These are phyloP conservation scores for Scheffersomyces segobiensis DNA, from an alignment of 1,139 yeast genomes.

Conservation along the genomic window DNA sequence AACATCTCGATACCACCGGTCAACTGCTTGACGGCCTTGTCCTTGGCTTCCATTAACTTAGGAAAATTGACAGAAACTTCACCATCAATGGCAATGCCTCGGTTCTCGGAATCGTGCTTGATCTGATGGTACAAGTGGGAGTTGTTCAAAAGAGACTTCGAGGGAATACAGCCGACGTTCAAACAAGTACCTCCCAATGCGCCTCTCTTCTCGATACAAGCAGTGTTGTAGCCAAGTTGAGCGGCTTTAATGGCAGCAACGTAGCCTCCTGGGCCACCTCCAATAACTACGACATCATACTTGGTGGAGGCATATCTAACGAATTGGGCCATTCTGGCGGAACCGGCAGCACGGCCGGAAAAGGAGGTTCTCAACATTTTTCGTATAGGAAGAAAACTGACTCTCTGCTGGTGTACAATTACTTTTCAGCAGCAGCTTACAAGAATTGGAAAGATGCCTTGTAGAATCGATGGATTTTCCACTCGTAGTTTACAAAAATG, in stretches of 20 bases:
- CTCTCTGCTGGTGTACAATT: background rate
- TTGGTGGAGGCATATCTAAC: conserved; percentile 46
- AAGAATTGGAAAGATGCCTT: background rate
- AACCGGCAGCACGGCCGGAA: background rate
- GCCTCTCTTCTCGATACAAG: conserved; percentile 97
- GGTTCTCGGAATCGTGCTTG: conserved; percentile 74
- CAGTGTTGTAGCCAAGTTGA: conserved; percentile 90
- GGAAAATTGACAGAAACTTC: conserved; percentile 74
- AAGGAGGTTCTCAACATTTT: conserved; percentile 18
- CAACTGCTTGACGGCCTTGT: conserved; percentile 81
- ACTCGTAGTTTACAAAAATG: conserved; percentile 5
- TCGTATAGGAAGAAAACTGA: background rate
- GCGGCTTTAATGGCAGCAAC: conserved; percentile 99
- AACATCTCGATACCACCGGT: conserved; percentile 94
- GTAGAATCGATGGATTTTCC: background rate
- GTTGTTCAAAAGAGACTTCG: conserved; percentile 92
- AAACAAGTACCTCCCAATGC: conserved; percentile 96
- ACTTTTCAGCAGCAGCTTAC: background rate
- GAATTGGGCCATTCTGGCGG: conserved; percentile 23
- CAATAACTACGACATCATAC: conserved; percentile 92
- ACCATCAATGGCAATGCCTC: conserved; percentile 86
- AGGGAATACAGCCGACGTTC: conserved; percentile 98
- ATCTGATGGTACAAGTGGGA: conserved; percentile 91
- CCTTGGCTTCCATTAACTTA: conserved; percentile 89
- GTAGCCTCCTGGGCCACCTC: conserved; percentile 99